phyloP scores from a whole-genome alignment of 805 yeast genomes.

The Hanseniaspora clermontiae region DNA sequence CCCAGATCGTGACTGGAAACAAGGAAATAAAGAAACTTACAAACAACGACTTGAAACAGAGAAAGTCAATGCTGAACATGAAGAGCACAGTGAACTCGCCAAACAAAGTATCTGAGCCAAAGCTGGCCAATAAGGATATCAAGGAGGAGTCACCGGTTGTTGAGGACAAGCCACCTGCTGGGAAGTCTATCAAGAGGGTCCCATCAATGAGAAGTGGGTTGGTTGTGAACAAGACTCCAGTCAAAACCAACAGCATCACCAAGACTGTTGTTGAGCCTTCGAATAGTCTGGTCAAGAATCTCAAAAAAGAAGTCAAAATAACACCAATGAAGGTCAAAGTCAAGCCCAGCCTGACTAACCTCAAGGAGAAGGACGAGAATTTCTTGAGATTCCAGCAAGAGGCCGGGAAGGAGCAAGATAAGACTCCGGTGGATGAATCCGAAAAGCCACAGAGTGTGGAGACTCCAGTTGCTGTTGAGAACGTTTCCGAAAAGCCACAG shows the following conservation, averaged over 20 bases:
- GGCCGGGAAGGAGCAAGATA: neutral
- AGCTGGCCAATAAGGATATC: neutral
- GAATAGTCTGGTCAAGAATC: neutral
- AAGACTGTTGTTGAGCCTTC: neutral
- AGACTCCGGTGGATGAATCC: neutral
- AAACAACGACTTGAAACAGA: neutral
- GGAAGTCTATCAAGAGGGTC: neutral
- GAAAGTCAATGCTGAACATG: slow-evolving; percentile 5
- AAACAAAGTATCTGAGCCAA: neutral
- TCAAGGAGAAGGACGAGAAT: neutral
- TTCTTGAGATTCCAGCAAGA: slow-evolving; percentile 11
- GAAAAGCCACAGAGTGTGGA: neutral
- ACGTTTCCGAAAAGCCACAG: no score
- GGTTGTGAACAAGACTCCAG: neutral
- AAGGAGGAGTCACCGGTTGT: slow-evolving; percentile 1
- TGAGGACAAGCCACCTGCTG: neutral
- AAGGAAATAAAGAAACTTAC: neutral
- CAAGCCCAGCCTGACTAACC: neutral
- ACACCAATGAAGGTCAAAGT: slow-evolving; percentile 6
- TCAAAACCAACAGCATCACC: neutral
- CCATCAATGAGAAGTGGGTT: neutral
- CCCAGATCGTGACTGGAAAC: slow-evolving; percentile 2
- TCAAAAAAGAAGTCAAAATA: neutral
- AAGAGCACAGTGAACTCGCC: neutral
- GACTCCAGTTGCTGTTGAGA: neutral